A percentile compares a stretch with the other conserved stretches of the same genome.
These are phyloP conservation scores for Tetradesmus obliquus DNA, from an alignment of 139 green algal genomes.

Conservation along the genomic window DNA sequence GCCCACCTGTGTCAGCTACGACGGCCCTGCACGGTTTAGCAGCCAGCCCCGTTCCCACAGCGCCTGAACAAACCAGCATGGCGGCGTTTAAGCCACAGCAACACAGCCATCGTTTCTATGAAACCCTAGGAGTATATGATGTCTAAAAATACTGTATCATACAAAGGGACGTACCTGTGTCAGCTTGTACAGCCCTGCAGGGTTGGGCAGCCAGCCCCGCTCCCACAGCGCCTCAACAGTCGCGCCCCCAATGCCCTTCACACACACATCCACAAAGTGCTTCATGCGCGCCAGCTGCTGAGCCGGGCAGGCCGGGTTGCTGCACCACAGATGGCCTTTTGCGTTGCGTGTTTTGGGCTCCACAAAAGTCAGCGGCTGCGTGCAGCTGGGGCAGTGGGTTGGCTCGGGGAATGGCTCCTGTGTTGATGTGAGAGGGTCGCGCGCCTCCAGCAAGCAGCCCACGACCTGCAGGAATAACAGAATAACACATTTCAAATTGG, in stretches of 20 bases:
- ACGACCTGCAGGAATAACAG: too few relatives aligned
- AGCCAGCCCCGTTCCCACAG: too few relatives aligned
- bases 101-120: too few relatives aligned
- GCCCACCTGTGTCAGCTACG: too few relatives aligned
- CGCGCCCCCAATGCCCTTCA: slow-evolving; percentile 14
- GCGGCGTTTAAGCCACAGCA: too few relatives aligned
- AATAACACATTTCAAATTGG: too few relatives aligned
- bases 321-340: slow-evolving; percentile 49
- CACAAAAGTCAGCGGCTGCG: slow-evolving; percentile 23
- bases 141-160: too few relatives aligned
- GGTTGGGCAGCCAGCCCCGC: neutral
- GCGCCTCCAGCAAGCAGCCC: neutral
- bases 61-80: neutral
- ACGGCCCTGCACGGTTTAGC: too few relatives aligned
- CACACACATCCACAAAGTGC: slow-evolving; percentile 55
- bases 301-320: slow-evolving; percentile 43
- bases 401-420: slow-evolving; percentile 40
- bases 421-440: neutral
- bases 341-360: neutral
- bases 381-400: slow-evolving; percentile 50
- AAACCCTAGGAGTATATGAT: too few relatives aligned
- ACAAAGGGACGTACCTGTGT: too few relatives aligned
- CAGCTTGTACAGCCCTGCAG: slow-evolving; percentile 3
- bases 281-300: slow-evolving; percentile 41
- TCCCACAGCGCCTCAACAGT: neutral